Evolutionary conservation across 345 rosid genomes (phyloP).

Genomic region (Erysimum cheiranthoides): DNA sequence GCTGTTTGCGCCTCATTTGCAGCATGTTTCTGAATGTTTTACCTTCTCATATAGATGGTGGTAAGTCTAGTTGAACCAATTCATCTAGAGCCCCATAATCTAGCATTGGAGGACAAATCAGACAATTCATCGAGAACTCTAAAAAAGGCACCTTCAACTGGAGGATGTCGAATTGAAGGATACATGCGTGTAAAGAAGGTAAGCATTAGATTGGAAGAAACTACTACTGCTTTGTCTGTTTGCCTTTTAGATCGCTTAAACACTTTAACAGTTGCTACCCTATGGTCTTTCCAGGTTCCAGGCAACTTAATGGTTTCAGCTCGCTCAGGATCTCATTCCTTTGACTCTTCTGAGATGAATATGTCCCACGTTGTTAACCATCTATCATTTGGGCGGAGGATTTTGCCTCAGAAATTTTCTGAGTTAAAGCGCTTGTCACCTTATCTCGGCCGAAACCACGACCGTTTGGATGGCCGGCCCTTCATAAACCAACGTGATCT

Average conservation of each 20-base stretch:
- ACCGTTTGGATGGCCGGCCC: conserved; percentile 76
- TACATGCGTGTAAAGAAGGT: conserved; percentile 97
- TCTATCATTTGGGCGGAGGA: conserved; percentile 82
- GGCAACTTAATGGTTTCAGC: conserved; percentile 92
- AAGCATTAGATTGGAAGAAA: conserved; percentile 14
- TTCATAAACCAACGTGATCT: conserved; percentile 79
- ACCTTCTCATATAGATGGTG: conserved; percentile 64
- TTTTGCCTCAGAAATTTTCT: conserved; percentile 61
- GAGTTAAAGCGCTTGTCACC: conserved; percentile 78
- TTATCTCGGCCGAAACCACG: conserved; percentile 78
- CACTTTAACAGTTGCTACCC: conserved; percentile 1
- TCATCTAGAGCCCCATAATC: conserved; percentile 61
- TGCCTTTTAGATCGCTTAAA: background rate
- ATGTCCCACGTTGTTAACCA: conserved; percentile 94
- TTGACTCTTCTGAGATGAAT: conserved; percentile 89
- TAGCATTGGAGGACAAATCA: conserved; percentile 61
- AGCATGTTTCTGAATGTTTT: conserved; percentile 11
- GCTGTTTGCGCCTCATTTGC: conserved; percentile 14
- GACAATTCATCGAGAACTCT: conserved; percentile 45
- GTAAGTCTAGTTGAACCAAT: conserved; percentile 71
- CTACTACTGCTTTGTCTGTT: conserved; percentile 14
- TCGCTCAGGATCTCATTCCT: conserved; percentile 91
- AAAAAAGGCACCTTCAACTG: conserved; percentile 83
- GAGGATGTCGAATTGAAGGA: conserved; percentile 98
- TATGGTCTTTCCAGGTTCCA: conserved; percentile 74